Evolutionary conservation across 306 rosid species (phyloP).

Genomic region (Pterocarpus macrocarpus): DNA sequence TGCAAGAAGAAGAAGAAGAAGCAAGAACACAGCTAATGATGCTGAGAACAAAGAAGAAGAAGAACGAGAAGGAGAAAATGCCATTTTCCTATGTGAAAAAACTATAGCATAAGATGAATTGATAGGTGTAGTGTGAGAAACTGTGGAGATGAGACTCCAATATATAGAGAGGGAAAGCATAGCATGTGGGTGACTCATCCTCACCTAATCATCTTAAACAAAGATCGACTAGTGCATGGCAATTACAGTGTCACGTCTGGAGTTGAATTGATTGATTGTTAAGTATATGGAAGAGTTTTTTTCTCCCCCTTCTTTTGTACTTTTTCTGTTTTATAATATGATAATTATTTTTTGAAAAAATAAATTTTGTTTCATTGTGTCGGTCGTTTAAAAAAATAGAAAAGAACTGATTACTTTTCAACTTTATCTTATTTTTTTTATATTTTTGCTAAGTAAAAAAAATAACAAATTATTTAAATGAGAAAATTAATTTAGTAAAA

Average conservation of each 20-base stretch:
- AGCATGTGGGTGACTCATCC: not conserved
- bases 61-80: constrained; percentile 35
- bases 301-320: not conserved
- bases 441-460: not conserved
- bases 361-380: not conserved
- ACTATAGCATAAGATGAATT: not conserved
- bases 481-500: not conserved
- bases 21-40: constrained; percentile 32
- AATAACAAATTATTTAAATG: not conserved
- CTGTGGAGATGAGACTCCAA: not conserved
- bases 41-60: constrained; percentile 27
- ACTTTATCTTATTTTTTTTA: not conserved
- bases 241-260: not conserved
- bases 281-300: not conserved
- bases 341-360: not conserved
- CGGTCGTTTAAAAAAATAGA: not conserved
- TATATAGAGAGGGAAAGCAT: constrained; percentile 29
- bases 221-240: not conserved
- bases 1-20: constrained; percentile 33
- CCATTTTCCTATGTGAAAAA: constrained; percentile 39
- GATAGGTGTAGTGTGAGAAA: not conserved
- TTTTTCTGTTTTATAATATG: not conserved
- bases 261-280: not conserved
- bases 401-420: not conserved
- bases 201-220: constrained; percentile 6